Percentiles rank a stretch among this genome's conserved stretches.
Evolutionary conservation across 495 filamentous ascomycete species (phyloP).

Genomic region (Penicillium pancosmium): DNA sequence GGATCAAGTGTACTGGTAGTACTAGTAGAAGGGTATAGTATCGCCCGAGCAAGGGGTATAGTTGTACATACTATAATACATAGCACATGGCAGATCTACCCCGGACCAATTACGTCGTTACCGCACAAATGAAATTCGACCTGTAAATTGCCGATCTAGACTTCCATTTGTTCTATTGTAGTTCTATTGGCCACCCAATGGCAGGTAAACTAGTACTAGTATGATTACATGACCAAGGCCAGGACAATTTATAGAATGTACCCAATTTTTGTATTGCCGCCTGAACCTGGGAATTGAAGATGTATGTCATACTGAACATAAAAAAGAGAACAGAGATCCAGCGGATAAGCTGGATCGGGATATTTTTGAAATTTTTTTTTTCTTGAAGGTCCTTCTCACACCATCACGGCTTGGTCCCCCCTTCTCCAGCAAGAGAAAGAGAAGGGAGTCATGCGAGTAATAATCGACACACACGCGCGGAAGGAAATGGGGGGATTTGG

Average conservation of each 20-base stretch:
- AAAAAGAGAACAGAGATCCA: conserved; percentile 33
- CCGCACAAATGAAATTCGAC: conserved; percentile 16
- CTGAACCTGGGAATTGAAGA: conserved; percentile 43
- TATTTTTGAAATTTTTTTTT: conserved; percentile 47
- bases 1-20: too few relatives aligned
- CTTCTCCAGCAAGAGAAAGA: neutral
- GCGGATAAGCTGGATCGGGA: conserved; percentile 40
- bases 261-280: conserved; percentile 41
- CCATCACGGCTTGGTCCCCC: conserved; percentile 36
- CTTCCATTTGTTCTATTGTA: neutral
- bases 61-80: too few relatives aligned
- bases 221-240: neutral
- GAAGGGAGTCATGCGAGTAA: conserved; percentile 28
- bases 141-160: conserved; percentile 4
- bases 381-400: conserved; percentile 43
- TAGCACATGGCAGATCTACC: conserved; percentile 5
- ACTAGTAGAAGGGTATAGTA: too few relatives aligned
- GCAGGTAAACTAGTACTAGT: too few relatives aligned
- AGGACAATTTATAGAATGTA: conserved; percentile 11
- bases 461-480: conserved; percentile 34
- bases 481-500: conserved; percentile 29
- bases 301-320: conserved; percentile 49
- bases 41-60: too few relatives aligned
- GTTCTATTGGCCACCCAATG: neutral
- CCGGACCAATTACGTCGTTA: conserved; percentile 21